Evolutionary conservation across 768 basidiomycete genomes (phyloP), one percentile per base, ranked within the genome.

Genomic region (Rhizopogon rudus): DNA sequence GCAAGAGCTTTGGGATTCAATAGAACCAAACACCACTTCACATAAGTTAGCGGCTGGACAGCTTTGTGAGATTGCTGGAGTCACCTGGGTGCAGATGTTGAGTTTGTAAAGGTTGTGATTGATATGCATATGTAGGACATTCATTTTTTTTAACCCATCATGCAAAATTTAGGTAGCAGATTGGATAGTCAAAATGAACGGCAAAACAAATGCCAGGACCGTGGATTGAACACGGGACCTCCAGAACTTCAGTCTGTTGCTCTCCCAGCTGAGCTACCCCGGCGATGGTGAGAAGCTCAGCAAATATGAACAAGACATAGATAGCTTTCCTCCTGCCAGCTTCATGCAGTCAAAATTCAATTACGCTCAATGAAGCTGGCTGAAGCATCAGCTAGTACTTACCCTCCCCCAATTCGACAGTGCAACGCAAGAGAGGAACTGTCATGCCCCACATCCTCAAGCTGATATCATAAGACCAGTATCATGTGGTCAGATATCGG

Each of bases 201-300:
- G n/a, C 57, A 64, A 61, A 65, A 40, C 20, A 52, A 25, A 66
- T 75, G 74, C 73, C 71, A 71, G 61, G 67, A 74, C 72, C 72
- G 70, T 70, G 73, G 73, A 70, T 74, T 68, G 73, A 75, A 73
- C 72, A 70, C 66, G 70, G 71, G 74, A 74, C 74, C 72, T 74
- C 68, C 69, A 75, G 71, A 75, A 46, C 67, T 69, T 64, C 66
- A 66, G 71, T 73, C 70, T 72, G 63, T 62, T 67, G 69, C 71
- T 71, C 71, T 72, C 70, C 67, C 69, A 71, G 62, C 68, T 65
- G 66, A 69, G 69, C 67, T 72, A 68, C 59, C 63, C 59, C 66
- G 67, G 65, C 65, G 31, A 46, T 25, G 17, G 33, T 37, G 5
- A 37, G 35, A 13, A 13, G 3, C 5, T 5, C 35, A 9, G 13